A percentile compares a stretch with the other conserved stretches of the same genome.
Evolutionary conservation across 2,329 filamentous ascomycete species (phyloP).

Genomic region (Ceratocystis diversiconidia): DNA sequence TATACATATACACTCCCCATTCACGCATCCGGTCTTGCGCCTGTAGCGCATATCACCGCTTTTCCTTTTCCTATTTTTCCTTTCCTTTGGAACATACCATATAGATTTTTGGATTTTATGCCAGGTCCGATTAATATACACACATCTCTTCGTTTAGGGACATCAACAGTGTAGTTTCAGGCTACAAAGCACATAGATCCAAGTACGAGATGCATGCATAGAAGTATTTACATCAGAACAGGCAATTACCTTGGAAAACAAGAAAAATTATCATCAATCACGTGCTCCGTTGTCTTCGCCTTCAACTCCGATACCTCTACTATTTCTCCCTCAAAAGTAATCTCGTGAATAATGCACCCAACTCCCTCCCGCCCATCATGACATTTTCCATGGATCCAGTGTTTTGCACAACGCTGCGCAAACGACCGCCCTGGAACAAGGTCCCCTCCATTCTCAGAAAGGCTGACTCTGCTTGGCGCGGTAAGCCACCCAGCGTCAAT

Average conservation of each 20-base stretch:
- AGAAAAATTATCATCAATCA: background rate
- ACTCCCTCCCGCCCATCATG: background rate
- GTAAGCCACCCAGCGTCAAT: constrained; percentile 19
- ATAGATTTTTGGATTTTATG: constrained; percentile 1
- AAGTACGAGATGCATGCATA: background rate
- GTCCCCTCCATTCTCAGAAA: constrained; percentile 23
- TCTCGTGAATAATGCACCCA: background rate
- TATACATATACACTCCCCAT: background rate
- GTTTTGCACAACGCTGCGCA: constrained; percentile 30
- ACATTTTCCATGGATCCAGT: constrained; percentile 20
- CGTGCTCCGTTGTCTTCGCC: background rate
- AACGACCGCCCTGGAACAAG: constrained; percentile 27
- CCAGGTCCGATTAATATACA: constrained; percentile 1
- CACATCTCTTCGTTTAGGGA: background rate
- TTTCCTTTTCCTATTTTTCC: background rate
- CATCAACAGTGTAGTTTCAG: background rate
- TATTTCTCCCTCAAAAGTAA: background rate
- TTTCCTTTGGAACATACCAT: background rate
- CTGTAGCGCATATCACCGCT: background rate
- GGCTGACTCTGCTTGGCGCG: constrained; percentile 21
- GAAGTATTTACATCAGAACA: background rate
- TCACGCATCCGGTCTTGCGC: background rate
- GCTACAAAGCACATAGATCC: background rate
- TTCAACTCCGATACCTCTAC: background rate
- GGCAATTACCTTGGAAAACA: background rate